Percentiles rank a stretch among this genome's conserved stretches.
phyloP scores from a whole-genome alignment of 176 grass and related monocot species.

The Ensete glaucum region DNA sequence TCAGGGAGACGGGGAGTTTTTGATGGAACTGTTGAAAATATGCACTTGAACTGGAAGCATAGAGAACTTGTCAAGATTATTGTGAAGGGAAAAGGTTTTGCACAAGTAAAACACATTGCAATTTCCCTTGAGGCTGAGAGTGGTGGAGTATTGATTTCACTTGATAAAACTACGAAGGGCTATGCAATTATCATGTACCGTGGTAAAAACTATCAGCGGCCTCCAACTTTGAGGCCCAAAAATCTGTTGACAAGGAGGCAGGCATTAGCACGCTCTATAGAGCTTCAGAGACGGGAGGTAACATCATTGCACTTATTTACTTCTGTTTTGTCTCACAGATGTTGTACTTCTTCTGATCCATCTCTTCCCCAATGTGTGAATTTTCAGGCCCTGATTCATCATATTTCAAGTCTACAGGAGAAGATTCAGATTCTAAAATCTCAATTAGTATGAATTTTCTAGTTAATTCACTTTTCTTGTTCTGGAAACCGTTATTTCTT shows the following conservation, averaged over 20 bases:
- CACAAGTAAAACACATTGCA: conserved; percentile 88
- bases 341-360: conserved; percentile 1
- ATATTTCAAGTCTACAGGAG: conserved; percentile 54
- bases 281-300: conserved; percentile 92
- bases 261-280: conserved; percentile 79
- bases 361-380: conserved; percentile 8
- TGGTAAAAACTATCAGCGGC: conserved; percentile 79
- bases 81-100: conserved; percentile 74
- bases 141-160: conserved; percentile 76
- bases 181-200: conserved; percentile 76
- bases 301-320: conserved; percentile 12
- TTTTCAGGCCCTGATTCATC: conserved; percentile 67
- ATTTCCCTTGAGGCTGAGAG: conserved; percentile 95
- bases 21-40: conserved; percentile 91
- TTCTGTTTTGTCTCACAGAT: background rate
- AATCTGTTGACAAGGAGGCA: conserved; percentile 65
- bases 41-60: conserved; percentile 93
- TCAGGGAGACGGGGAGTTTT: conserved; percentile 75
- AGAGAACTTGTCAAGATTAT: conserved; percentile 76
- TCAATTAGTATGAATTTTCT: conserved; percentile 49
- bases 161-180: conserved; percentile 91
- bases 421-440: conserved; percentile 62
- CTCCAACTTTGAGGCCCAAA: conserved; percentile 57
- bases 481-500: conserved; percentile 4
- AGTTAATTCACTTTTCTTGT: background rate